phyloP scores from a whole-genome alignment of 2,329 filamentous ascomycete genomes.

The Teratosphaeria gauchensis region DNA sequence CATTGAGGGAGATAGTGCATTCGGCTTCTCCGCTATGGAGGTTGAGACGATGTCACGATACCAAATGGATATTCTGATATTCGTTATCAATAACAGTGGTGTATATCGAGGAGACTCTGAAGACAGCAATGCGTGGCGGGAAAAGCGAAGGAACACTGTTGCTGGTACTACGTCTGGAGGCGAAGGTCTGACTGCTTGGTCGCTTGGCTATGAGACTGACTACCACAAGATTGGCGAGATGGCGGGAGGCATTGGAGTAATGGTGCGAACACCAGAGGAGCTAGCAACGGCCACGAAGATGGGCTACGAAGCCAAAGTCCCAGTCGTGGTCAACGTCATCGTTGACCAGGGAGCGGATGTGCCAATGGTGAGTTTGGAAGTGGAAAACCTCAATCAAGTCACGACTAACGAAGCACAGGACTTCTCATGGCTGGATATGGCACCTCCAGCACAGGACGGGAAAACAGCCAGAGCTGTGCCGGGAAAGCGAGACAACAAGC shows the following conservation, averaged over 20 bases:
- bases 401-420: conserved; percentile 13
- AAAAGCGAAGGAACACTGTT: conserved; percentile 34
- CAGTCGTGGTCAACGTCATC: conserved; percentile 47
- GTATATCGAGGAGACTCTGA: conserved; percentile 30
- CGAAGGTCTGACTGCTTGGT: conserved; percentile 40
- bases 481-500: conserved; percentile 14
- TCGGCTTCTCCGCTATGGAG: conserved; percentile 47
- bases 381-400: not conserved
- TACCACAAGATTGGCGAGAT: conserved; percentile 48
- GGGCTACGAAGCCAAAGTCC: conserved; percentile 39
- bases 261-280: conserved; percentile 44
- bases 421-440: conserved; percentile 24
- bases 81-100: conserved; percentile 43
- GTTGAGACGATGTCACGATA: conserved; percentile 49
- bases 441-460: not conserved
- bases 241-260: conserved; percentile 44
- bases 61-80: conserved; percentile 45
- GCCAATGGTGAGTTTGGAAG: conserved; percentile 14
- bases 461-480: not conserved
- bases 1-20: conserved; percentile 47
- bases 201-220: conserved; percentile 41
- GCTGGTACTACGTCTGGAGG: conserved; percentile 22
- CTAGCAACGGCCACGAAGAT: conserved; percentile 41
- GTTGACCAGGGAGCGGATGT: conserved; percentile 34
- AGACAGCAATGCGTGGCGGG: conserved; percentile 34